phyloP scores from a whole-genome alignment of 768 basidiomycete species.

The Calocera cornea region DNA sequence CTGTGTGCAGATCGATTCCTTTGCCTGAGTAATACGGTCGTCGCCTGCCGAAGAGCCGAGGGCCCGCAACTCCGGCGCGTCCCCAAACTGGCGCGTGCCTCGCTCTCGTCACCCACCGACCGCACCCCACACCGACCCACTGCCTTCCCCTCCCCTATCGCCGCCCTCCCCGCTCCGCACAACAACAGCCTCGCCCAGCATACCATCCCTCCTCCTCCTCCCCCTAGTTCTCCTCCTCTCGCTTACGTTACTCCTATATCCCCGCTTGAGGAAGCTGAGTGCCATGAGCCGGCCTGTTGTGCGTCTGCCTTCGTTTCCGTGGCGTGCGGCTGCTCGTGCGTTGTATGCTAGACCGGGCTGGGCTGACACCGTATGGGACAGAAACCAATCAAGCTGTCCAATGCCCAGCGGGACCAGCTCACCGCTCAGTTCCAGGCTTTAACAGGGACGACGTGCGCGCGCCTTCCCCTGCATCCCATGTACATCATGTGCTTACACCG shows the following conservation, averaged over 20 bases:
- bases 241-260: not conserved
- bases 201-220: not conserved
- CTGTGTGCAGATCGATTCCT: no score
- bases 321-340: not conserved
- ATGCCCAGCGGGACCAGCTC: slow-evolving; percentile 14
- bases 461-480: not conserved
- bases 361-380: not conserved
- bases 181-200: not conserved
- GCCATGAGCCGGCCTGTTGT: not conserved
- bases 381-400: slow-evolving; percentile 8
- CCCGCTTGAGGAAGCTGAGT: not conserved
- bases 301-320: no score
- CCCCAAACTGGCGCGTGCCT: not conserved
- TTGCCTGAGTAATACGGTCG: no score
- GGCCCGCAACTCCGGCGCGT: no score
- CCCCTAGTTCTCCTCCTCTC: not conserved
- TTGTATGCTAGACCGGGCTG: not conserved
- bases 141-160: not conserved
- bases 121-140: not conserved
- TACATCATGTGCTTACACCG: not conserved
- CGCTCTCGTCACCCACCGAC: not conserved
- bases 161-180: not conserved
- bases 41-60: no score
- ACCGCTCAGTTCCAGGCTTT: slow-evolving; percentile 15
- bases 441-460: slow-evolving; percentile 16